phyloP scores from a whole-genome alignment of 2,329 filamentous ascomycete species.

The Pezicula neosporulosa region DNA sequence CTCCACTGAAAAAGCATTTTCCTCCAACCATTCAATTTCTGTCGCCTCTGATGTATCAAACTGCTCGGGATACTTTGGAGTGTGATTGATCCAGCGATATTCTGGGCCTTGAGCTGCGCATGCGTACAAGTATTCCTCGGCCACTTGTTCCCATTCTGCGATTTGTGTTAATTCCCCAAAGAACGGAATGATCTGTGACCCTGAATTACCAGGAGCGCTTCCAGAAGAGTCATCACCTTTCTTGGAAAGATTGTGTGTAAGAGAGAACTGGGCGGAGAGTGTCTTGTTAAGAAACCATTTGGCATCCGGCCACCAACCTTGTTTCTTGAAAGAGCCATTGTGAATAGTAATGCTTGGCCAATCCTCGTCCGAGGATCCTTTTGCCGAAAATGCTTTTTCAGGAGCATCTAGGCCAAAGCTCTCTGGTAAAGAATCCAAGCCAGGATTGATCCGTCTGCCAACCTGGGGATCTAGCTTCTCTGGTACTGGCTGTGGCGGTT shows the following conservation, averaged over 20 bases:
- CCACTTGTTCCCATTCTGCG: conserved; percentile 41
- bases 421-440: conserved; percentile 20
- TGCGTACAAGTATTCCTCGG: conserved; percentile 31
- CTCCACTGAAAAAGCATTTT: conserved; percentile 37
- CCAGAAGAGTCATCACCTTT: conserved; percentile 12
- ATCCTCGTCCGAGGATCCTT: too few species aligned
- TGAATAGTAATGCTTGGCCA: too few species aligned
- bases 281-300: conserved; percentile 32
- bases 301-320: conserved; percentile 40
- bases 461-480: conserved; percentile 11
- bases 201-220: neutral
- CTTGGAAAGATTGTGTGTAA: conserved; percentile 29
- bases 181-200: conserved; percentile 22
- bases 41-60: conserved; percentile 14
- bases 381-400: neutral
- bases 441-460: conserved; percentile 17
- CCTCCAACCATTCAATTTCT: conserved; percentile 33
- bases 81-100: conserved; percentile 37
- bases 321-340: conserved; percentile 37
- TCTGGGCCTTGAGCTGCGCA: conserved; percentile 32
- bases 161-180: conserved; percentile 34
- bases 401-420: conserved; percentile 1
- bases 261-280: conserved; percentile 24
- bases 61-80: conserved; percentile 7
- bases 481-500: conserved; percentile 5